Evolutionary conservation across 345 rosid genomes (phyloP).

Genomic region (Anastatica hierochuntica): DNA sequence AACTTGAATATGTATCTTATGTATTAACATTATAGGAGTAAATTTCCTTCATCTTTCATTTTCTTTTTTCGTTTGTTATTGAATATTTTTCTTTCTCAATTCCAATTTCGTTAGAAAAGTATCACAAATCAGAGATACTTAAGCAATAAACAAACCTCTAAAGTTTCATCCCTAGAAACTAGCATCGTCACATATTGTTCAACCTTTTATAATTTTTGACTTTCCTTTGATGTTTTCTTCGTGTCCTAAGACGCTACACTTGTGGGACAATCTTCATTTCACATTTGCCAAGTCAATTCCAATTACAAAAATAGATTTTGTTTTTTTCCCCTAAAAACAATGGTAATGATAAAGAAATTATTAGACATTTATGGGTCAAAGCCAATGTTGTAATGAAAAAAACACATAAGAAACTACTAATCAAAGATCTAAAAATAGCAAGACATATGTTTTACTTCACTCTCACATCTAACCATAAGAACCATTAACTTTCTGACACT

Average conservation of each 20-base stretch:
- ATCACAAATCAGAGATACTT: background rate
- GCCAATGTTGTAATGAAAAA: slow-evolving; percentile 3
- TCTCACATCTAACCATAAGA: slow-evolving; percentile 9
- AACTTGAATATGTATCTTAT: no score
- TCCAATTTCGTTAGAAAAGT: no score
- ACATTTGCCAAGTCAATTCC: slow-evolving; percentile 15
- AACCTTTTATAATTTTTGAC: background rate
- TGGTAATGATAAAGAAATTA: background rate
- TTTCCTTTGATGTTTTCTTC: background rate
- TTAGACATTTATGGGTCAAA: slow-evolving; percentile 20
- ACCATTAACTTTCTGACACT: slow-evolving; percentile 6
- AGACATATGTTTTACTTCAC: background rate
- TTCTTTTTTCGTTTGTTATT: no score
- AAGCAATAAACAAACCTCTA: background rate
- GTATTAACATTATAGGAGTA: no score
- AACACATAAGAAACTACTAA: background rate
- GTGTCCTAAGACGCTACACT: background rate
- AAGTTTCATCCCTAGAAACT: slow-evolving; percentile 15
- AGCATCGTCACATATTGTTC: slow-evolving; percentile 20
- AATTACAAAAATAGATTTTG: background rate
- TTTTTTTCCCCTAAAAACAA: background rate
- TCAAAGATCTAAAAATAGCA: slow-evolving; percentile 15
- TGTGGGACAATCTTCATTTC: slow-evolving; percentile 5
- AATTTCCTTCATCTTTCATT: no score
- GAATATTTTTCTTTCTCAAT: no score